A percentile compares a stretch with the other conserved stretches of the same genome.
These are phyloP conservation scores for Penicillium argentinense DNA, from an alignment of 495 filamentous ascomycete species.

Conservation along the genomic window DNA sequence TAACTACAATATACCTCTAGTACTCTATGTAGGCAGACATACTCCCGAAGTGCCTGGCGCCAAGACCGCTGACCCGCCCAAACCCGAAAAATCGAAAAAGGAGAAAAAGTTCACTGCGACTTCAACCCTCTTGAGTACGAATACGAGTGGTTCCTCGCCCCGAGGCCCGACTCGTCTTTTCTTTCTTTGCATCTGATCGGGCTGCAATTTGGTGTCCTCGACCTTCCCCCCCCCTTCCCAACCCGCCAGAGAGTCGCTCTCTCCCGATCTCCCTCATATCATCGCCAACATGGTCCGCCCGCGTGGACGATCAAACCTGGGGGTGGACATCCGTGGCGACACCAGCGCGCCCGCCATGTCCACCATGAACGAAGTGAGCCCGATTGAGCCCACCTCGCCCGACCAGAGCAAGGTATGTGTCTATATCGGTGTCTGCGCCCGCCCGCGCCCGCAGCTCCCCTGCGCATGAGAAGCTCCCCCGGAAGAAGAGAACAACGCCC, in stretches of 20 bases:
- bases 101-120: not conserved
- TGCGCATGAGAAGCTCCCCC: too few species aligned
- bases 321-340: slow-evolving; percentile 53
- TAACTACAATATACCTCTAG: too few species aligned
- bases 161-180: not conserved
- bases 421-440: not conserved
- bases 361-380: slow-evolving; percentile 50
- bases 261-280: not conserved
- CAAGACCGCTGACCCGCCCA: too few species aligned
- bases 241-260: not conserved
- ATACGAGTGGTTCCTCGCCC: not conserved
- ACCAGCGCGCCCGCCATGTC: slow-evolving; percentile 53
- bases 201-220: too few species aligned
- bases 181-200: not conserved
- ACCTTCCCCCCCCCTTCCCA: not conserved
- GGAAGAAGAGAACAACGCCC: too few species aligned
- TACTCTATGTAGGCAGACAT: too few species aligned
- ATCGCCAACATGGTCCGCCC: slow-evolving; percentile 40
- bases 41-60: too few species aligned
- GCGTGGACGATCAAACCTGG: slow-evolving; percentile 49
- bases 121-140: not conserved
- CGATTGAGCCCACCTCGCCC: slow-evolving; percentile 41
- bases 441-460: not conserved
- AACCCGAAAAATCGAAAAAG: too few species aligned
- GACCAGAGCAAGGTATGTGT: slow-evolving; percentile 40